These are phyloP conservation scores for Chlamydomonas incerta DNA, from an alignment of 139 green algal genomes.

Conservation along the genomic window DNA sequence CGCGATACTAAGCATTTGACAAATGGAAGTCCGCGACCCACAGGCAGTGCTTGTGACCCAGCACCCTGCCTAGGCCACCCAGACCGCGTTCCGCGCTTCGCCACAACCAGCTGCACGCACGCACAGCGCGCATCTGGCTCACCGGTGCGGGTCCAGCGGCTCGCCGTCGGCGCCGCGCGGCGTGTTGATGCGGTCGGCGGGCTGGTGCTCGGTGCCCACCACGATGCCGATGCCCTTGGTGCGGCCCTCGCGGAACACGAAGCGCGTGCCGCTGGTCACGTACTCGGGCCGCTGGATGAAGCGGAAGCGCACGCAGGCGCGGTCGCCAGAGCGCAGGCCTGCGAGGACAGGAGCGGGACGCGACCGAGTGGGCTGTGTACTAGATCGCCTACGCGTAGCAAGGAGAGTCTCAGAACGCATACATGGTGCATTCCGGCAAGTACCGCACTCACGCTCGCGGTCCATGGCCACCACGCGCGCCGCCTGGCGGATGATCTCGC, in stretches of 20 bases:
- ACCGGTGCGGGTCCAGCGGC: neutral
- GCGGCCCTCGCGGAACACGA: conserved; percentile 93
- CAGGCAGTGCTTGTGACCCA: too few species aligned
- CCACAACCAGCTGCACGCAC: neutral
- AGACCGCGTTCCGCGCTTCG: too few species aligned
- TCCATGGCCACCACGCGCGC: conserved; percentile 91
- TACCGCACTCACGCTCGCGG: conserved; percentile 72
- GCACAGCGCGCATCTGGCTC: neutral
- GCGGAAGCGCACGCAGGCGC: conserved; percentile 86
- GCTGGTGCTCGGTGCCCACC: conserved; percentile 63
- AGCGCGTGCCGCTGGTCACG: conserved; percentile 78
- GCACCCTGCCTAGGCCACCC: too few species aligned
- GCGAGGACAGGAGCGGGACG: neutral
- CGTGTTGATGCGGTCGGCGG: neutral
- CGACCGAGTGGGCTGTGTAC: too few species aligned
- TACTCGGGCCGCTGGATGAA: conserved; percentile 93
- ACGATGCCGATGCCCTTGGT: conserved; percentile 95
- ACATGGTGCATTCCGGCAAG: too few species aligned
- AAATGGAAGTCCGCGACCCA: too few species aligned
- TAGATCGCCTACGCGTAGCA: too few species aligned
- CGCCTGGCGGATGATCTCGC: conserved; percentile 89
- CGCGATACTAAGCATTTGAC: too few species aligned
- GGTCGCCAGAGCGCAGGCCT: conserved; percentile 80
- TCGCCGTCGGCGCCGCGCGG: neutral
- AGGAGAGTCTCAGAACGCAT: too few species aligned